phyloP scores from a whole-genome alignment of 2,329 filamentous ascomycete species.

The Zasmidium citrigriseum region DNA sequence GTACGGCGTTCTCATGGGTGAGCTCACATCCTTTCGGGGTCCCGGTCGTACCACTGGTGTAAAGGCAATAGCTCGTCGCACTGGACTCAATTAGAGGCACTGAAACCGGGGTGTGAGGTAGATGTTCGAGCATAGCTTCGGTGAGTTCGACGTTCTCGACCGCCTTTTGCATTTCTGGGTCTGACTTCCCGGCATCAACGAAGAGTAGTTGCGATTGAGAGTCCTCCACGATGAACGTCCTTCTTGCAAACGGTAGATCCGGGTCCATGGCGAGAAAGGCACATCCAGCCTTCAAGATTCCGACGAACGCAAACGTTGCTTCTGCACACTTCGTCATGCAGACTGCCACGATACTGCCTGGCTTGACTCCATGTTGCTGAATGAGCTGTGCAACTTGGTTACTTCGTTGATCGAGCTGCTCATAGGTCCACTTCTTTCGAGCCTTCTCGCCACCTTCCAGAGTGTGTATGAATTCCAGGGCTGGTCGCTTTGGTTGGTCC shows the following conservation, averaged over 20 bases:
- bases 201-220: constrained; percentile 59
- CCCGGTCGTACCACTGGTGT: constrained; percentile 85
- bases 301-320: constrained; percentile 79
- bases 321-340: constrained; percentile 85
- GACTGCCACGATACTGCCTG: constrained; percentile 68
- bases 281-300: constrained; percentile 79
- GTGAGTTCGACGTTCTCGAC: constrained; percentile 18
- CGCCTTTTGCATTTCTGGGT: constrained; percentile 13
- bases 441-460: constrained; percentile 51
- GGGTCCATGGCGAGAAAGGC: constrained; percentile 81
- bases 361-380: constrained; percentile 46
- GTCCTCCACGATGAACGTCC: constrained; percentile 75
- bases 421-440: constrained; percentile 69
- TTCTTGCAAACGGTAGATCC: constrained; percentile 69
- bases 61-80: constrained; percentile 77
- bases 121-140: constrained; percentile 10
- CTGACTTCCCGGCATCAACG: constrained; percentile 36
- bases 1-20: constrained; percentile 84
- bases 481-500: constrained; percentile 59
- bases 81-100: constrained; percentile 45
- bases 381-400: constrained; percentile 73
- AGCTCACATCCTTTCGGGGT: constrained; percentile 86
- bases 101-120: constrained; percentile 34
- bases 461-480: constrained; percentile 66
- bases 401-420: constrained; percentile 68